Base-by-base conservation (phyloP, 2,329 filamentous ascomycete genomes). In the Ustulina deusta region DNA sequence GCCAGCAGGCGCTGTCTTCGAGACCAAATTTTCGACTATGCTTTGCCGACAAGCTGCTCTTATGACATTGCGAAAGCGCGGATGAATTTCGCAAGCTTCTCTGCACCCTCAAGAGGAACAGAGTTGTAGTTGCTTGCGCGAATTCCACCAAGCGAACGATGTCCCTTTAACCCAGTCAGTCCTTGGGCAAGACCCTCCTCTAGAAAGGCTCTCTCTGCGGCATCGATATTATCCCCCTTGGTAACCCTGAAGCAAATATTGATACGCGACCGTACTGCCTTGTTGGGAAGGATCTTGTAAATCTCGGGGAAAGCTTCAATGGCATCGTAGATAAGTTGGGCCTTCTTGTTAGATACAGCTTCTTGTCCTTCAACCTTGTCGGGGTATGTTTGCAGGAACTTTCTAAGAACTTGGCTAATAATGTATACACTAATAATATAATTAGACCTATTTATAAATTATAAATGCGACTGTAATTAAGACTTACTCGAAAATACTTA, bases 171-270 rank as follows among this genome's bases (percentile, higher is more conserved):
- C 0, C 94, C 95, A 29, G 90, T 88, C 27, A 97, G 83, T 0
- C 91, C 89, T 61, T 83, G 84, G 68, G 87, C 86, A 67, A 91
- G 88, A 1, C 90, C 91, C 55, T 91, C 89, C 68, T 90, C 86
- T 52, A 98, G 79, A 81, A 98, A 98, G 0, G 85, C 85, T 80
- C 93, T 93, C 79, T 98, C 94, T 25, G 90, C 86, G 13, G 87
- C 89, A 59, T 90, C 89, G 66, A 89, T 83, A 48, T 90, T 40
- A 29, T 15, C 88, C 51, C 85, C 77, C 76, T 83, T 84, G 71
- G 74, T 83, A 20, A 97, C 86, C 17, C 94, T 85, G 85, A 97
- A 97, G 85, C 94, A 97, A 66, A 98, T 92, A 81, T 98, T 98
- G 92, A 98, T 97, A 63, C 93, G 85, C 74, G 93, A 97, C 64